Conservation (phyloP, 2,329 filamentous ascomycete genomes). For the Dactylellina parvicollis region DNA sequence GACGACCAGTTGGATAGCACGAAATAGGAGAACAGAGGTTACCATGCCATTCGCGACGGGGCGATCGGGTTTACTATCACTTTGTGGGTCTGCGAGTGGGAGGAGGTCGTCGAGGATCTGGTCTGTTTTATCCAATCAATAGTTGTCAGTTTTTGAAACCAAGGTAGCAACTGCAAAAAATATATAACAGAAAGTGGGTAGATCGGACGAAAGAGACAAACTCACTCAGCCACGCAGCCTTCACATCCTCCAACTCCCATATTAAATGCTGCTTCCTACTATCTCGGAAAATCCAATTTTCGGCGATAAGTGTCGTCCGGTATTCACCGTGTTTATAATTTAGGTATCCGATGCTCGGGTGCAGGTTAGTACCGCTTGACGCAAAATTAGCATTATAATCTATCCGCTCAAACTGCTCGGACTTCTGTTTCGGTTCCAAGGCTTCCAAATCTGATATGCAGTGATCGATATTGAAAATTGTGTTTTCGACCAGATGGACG, state of each 20-base stretch:
- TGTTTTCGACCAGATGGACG: not conserved
- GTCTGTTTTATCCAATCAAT: not conserved
- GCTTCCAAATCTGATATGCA: not conserved
- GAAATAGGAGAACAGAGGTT: not conserved
- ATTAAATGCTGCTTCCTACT: not conserved
- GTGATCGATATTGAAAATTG: not conserved
- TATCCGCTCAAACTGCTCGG: too few relatives aligned
- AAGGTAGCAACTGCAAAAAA: too few relatives aligned
- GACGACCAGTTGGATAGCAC: not conserved
- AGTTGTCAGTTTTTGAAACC: not conserved
- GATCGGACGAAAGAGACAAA: not conserved
- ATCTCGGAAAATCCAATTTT: not conserved
- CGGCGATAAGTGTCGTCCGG: not conserved
- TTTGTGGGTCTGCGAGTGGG: not conserved
- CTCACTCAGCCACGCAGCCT: conserved; percentile 5
- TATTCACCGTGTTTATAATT: not conserved
- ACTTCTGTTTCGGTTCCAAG: too few relatives aligned
- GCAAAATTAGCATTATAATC: not conserved
- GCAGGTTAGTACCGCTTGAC: too few relatives aligned
- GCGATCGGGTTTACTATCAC: not conserved
- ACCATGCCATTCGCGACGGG: not conserved
- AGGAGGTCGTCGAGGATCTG: not conserved
- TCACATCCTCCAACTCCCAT: conserved; percentile 24
- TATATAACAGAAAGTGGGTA: not conserved
- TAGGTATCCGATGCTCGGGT: not conserved